Conservation (phyloP, 495 filamentous ascomycete genomes). For the Saxophila tyrrhenica region DNA sequence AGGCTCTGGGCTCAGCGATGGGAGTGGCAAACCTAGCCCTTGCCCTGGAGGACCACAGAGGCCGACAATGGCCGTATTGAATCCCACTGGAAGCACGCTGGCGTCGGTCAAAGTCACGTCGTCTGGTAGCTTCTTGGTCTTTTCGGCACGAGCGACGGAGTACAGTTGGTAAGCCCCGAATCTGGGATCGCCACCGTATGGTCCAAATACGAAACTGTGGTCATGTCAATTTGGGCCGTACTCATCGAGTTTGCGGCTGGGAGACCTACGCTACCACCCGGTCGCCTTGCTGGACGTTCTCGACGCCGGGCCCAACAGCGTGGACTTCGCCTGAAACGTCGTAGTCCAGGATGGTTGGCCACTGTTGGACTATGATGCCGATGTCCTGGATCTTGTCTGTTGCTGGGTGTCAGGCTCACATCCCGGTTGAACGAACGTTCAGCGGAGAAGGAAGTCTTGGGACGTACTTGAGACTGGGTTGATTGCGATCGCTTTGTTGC, state of each 20-base stretch:
- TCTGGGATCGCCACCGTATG: not conserved
- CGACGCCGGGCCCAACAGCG: constrained; percentile 31
- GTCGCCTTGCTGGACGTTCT: constrained; percentile 35
- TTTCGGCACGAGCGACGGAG: constrained; percentile 26
- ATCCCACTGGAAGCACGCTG: constrained; percentile 40
- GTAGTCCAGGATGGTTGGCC: constrained; percentile 32
- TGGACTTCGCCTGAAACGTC: constrained; percentile 36
- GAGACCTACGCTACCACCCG: constrained; percentile 31
- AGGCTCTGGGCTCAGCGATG: constrained; percentile 20
- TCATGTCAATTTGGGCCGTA: not conserved
- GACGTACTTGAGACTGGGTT: constrained; percentile 33
- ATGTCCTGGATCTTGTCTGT: not conserved
- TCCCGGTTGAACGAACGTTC: not conserved
- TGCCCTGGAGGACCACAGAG: constrained; percentile 35
- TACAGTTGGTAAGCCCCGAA: constrained; percentile 40
- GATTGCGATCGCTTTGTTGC: constrained; percentile 30
- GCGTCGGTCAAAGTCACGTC: constrained; percentile 37
- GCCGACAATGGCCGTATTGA: constrained; percentile 43
- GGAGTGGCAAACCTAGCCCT: constrained; percentile 31
- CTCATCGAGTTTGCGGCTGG: not conserved
- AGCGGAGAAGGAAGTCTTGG: not conserved
- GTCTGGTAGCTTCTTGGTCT: constrained; percentile 37
- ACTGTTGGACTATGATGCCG: constrained; percentile 27
- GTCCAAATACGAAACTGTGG: not conserved
- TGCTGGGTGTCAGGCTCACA: not conserved